Percentiles rank a stretch among this genome's conserved stretches.
Conservation (phyloP, 768 basidiomycete species). For the Pleurotus djamor region DNA sequence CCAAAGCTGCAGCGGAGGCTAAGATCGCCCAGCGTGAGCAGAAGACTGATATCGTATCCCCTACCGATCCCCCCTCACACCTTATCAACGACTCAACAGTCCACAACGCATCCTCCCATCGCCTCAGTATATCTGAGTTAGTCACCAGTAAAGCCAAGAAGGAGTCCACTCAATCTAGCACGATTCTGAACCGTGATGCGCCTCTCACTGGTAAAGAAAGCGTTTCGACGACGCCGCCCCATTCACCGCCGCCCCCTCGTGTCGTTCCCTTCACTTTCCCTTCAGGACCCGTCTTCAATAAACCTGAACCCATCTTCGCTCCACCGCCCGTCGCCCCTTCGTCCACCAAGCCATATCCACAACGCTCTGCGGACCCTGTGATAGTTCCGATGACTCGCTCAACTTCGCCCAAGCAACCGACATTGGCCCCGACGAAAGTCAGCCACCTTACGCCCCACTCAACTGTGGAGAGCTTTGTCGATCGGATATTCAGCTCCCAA, state of each 20-base stretch:
- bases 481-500: slow-evolving; percentile 46
- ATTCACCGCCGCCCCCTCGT: slow-evolving; percentile 42
- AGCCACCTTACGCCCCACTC: slow-evolving; percentile 43
- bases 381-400: slow-evolving; percentile 31
- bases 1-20: slow-evolving; percentile 64
- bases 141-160: slow-evolving; percentile 27
- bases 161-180: too few relatives aligned
- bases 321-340: slow-evolving; percentile 32
- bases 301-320: slow-evolving; percentile 48
- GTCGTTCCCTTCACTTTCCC: slow-evolving; percentile 28
- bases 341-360: slow-evolving; percentile 13
- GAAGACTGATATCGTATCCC: slow-evolving; percentile 28
- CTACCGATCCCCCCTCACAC: too few relatives aligned
- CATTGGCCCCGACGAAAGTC: slow-evolving; percentile 13
- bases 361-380: slow-evolving; percentile 39
- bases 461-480: slow-evolving; percentile 50
- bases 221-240: slow-evolving; percentile 53
- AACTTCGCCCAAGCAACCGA: slow-evolving; percentile 19
- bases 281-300: slow-evolving; percentile 57
- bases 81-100: too few relatives aligned
- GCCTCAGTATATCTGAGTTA: slow-evolving; percentile 64
- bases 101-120: slow-evolving; percentile 15
- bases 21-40: slow-evolving; percentile 64
- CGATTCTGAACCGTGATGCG: slow-evolving; percentile 17
- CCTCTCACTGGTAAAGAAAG: slow-evolving; percentile 25